Conservation (phyloP, 169 alveolate species). For the Plasmodium reichenowi region DNA sequence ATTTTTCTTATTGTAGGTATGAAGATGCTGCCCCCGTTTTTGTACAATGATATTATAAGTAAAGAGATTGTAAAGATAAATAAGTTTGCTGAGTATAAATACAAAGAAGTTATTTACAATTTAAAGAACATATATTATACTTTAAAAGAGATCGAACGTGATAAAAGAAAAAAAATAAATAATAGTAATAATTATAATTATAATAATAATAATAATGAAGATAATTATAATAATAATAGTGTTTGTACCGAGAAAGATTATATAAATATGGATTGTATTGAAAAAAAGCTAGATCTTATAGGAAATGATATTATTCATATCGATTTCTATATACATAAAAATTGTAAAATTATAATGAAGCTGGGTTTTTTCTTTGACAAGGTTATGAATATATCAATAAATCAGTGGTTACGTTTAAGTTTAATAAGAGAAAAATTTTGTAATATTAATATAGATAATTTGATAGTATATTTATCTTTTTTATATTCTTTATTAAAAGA, state of each 20-base stretch:
- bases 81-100: conserved; percentile 78
- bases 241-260: neutral
- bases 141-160: conserved; percentile 30
- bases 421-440: conserved; percentile 83
- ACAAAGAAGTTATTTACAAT: conserved; percentile 74
- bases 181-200: too few species aligned
- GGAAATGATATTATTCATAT: conserved; percentile 80
- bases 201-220: too few species aligned
- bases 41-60: conserved; percentile 77
- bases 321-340: conserved; percentile 79
- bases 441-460: conserved; percentile 82
- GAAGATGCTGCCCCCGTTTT: conserved; percentile 65
- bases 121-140: conserved; percentile 68
- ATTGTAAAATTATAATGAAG: conserved; percentile 76
- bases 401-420: conserved; percentile 84
- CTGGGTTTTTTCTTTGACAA: conserved; percentile 79
- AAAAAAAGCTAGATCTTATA: conserved; percentile 62
- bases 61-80: conserved; percentile 80
- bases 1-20: conserved; percentile 24
- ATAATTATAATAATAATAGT: too few species aligned
- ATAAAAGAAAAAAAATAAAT: neutral
- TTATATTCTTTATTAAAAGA: conserved; percentile 81
- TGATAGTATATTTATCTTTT: conserved; percentile 81
- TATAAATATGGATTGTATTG: neutral
- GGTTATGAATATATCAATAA: conserved; percentile 77